phyloP scores from a whole-genome alignment of 2,329 filamentous ascomycete genomes.

The Phyllosticta citrichinensis region DNA sequence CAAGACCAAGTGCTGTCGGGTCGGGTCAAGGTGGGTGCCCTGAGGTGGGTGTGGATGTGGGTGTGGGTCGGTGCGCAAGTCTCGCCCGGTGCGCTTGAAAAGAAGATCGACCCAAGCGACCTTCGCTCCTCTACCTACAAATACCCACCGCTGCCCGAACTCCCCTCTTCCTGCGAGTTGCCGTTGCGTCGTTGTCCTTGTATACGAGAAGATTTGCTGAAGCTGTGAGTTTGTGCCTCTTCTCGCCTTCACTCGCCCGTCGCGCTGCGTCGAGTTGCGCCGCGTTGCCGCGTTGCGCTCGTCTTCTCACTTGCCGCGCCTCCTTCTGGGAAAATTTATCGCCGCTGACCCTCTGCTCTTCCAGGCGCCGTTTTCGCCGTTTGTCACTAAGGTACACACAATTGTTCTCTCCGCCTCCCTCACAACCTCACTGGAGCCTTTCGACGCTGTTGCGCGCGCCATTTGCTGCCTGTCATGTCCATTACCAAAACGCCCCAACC shows the following conservation, averaged over 20 bases:
- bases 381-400: conserved; percentile 19
- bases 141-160: conserved; percentile 1
- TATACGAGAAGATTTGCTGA: conserved; percentile 5
- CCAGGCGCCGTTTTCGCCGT: conserved; percentile 26
- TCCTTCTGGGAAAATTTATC: conserved; percentile 12
- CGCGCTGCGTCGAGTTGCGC: neutral
- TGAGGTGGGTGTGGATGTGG: neutral
- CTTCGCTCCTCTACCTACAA: conserved; percentile 1
- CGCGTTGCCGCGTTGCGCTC: neutral
- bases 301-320: conserved; percentile 13
- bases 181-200: neutral
- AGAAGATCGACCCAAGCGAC: neutral
- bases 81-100: neutral
- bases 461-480: neutral
- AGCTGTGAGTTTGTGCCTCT: neutral
- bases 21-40: neutral
- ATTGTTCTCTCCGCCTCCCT: neutral
- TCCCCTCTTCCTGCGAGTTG: neutral
- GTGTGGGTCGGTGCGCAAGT: neutral
- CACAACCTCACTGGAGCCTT: neutral
- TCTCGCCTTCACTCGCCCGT: conserved; percentile 6
- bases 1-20: neutral
- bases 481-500: neutral
- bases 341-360: conserved; percentile 16
- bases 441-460: neutral